Base-by-base conservation (phyloP, 176 grass and related monocot genomes). In the Phyllostachys edulis region DNA sequence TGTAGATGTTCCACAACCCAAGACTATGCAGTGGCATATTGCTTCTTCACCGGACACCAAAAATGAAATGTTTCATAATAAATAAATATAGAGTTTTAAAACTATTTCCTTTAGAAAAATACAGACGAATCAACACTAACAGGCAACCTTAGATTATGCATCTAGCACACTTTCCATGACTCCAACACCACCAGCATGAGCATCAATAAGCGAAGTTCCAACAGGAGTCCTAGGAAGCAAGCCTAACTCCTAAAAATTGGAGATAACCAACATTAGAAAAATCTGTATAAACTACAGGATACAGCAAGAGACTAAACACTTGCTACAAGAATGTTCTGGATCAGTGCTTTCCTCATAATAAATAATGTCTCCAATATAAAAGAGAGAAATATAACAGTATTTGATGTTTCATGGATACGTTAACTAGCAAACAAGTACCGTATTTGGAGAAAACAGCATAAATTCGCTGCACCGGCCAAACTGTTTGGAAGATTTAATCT, bases 1-100 rank as follows among this genome's bases (percentile, higher is more conserved):
- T 83, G 96, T 95, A 56, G 93, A 98, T 82, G 93, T 98, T 40
- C 96, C 96, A 80, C 96, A 98, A 60, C 95, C 96, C 90, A 98
- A 90, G 67, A 94, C 91, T 85, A 98, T 92, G 16, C 89, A 85
- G 17, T 71, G 86, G 76, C 85, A 91, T 80, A 98, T 93, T 75
- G 76, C 87, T 80, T 95, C 85, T 90, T 92, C 93, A 85, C 89
- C 85, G 62, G 66, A 4, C 73, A 79, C 89, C 93, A 82, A 54
- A 77, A 88, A 34, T n/a, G 15, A 75, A 44, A 72, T 52, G 62
- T 71, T 68, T 69, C 38, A 79, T 57, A 56, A 34, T 34, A 89
- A 75, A 73, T 68, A 75, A 81, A 49, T 20, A 69, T 29, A 16
- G 21, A 20, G n/a, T n/a, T 64, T 16, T 60, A 42, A 12, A 71